Percentiles rank a stretch among this genome's conserved stretches.
Evolutionary conservation across 2,329 filamentous ascomycete genomes (phyloP).

Genomic region (Clathrospora elynae): DNA sequence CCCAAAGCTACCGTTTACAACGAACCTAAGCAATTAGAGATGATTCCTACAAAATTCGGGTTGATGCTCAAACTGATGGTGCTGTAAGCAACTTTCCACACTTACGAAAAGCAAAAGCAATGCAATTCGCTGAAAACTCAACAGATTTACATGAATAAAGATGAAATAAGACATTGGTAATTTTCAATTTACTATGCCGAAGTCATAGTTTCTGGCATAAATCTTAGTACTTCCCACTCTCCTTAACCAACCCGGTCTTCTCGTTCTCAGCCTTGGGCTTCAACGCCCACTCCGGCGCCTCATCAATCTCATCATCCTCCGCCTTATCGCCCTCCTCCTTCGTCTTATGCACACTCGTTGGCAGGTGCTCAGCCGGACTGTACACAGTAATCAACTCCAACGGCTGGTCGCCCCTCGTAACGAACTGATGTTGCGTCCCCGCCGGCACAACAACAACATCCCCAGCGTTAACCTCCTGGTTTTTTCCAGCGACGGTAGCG

Average conservation of each 20-base stretch:
- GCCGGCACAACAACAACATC: constrained; percentile 67
- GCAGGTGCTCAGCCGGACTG: constrained; percentile 65
- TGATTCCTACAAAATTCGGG: too few species aligned
- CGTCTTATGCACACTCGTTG: constrained; percentile 64
- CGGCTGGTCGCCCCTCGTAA: constrained; percentile 64
- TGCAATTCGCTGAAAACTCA: too few species aligned
- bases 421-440: constrained; percentile 68
- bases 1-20: too few species aligned
- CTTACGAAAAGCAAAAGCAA: too few species aligned
- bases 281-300: constrained; percentile 64
- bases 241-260: constrained; percentile 59
- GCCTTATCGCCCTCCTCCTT: constrained; percentile 67
- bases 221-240: constrained; percentile 39
- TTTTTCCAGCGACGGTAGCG: constrained; percentile 63
- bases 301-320: constrained; percentile 65
- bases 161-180: too few species aligned
- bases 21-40: too few species aligned
- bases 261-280: constrained; percentile 64
- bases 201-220: too few species aligned
- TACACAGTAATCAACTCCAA: constrained; percentile 68
- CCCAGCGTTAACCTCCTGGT: constrained; percentile 61
- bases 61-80: too few species aligned
- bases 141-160: too few species aligned
- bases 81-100: too few species aligned
- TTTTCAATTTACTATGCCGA: too few species aligned